Percentiles rank a stretch among this genome's conserved stretches.
These are phyloP conservation scores for Bipolaris sorokiniana DNA, from an alignment of 2,329 filamentous ascomycete genomes.

Conservation along the genomic window DNA sequence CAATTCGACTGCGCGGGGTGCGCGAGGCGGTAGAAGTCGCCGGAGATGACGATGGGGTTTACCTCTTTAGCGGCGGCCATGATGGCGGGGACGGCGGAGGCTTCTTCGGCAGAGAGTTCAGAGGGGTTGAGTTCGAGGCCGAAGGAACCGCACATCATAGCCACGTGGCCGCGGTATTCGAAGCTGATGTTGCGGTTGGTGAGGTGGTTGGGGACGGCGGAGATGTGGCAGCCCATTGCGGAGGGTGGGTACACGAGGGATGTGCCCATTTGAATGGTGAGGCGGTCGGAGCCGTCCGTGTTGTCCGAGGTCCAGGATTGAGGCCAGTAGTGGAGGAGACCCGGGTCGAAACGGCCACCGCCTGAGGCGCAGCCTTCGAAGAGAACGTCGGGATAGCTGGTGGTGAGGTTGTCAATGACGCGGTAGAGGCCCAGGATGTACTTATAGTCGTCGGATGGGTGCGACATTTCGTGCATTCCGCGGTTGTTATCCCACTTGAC, in stretches of 20 bases:
- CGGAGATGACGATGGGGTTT: conserved; percentile 64
- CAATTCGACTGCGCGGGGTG: conserved; percentile 66
- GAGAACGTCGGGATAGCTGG: conserved; percentile 65
- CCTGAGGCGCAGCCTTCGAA: conserved; percentile 72
- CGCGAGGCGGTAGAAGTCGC: conserved; percentile 65
- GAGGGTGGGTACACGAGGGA: conserved; percentile 67
- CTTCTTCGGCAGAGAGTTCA: conserved; percentile 60
- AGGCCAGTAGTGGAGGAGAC: conserved; percentile 68
- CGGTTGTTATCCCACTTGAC: conserved; percentile 74
- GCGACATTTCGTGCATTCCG: conserved; percentile 65
- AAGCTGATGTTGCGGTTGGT: conserved; percentile 63
- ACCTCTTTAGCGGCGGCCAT: conserved; percentile 62
- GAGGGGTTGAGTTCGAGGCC: conserved; percentile 68
- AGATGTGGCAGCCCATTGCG: conserved; percentile 70
- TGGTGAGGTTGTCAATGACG: conserved; percentile 66
- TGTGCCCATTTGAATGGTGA: conserved; percentile 69
- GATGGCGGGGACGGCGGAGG: conserved; percentile 59
- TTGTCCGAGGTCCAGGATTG: conserved; percentile 71
- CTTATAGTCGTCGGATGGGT: conserved; percentile 60
- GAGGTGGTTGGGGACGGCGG: conserved; percentile 64
- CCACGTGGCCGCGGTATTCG: conserved; percentile 67
- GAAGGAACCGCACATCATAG: conserved; percentile 72
- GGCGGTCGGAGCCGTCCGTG: conserved; percentile 66
- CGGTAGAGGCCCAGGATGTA: conserved; percentile 70
- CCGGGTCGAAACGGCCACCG: conserved; percentile 68